Conservation (phyloP, 441 rosid species). For the Sinapis alba region DNA sequence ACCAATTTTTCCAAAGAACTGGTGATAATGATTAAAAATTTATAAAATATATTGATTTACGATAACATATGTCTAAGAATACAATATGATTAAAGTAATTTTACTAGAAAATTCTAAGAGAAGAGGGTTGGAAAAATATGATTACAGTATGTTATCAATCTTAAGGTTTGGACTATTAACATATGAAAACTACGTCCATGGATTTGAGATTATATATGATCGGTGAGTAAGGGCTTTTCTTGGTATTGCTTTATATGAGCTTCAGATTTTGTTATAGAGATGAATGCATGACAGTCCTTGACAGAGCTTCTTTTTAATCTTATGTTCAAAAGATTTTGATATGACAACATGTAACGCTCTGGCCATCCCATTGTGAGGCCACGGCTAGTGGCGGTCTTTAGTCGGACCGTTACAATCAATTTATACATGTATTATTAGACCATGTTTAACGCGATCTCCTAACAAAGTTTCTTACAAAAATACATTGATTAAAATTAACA, state of each 20-base stretch:
- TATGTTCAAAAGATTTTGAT: neutral
- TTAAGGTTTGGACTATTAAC: neutral
- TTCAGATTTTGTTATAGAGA: neutral
- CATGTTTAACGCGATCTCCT: neutral
- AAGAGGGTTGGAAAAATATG: neutral
- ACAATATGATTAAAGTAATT: neutral
- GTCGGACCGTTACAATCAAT: neutral
- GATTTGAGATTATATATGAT: neutral
- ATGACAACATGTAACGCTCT: neutral
- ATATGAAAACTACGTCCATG: neutral
- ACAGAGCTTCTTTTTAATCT: neutral
- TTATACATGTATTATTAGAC: neutral
- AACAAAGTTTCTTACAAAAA: neutral
- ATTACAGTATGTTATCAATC: neutral
- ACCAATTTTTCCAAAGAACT: neutral
- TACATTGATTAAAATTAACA: neutral
- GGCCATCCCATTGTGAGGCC: neutral
- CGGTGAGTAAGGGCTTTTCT: neutral
- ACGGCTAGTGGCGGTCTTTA: neutral
- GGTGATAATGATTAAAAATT: neutral
- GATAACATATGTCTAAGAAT: neutral
- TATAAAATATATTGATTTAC: neutral
- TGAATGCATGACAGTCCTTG: neutral
- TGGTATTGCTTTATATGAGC: neutral
- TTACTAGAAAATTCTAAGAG: neutral